These are phyloP conservation scores for Aspergillus sclerotialis DNA, from an alignment of 2,329 filamentous ascomycete species.

Conservation along the genomic window DNA sequence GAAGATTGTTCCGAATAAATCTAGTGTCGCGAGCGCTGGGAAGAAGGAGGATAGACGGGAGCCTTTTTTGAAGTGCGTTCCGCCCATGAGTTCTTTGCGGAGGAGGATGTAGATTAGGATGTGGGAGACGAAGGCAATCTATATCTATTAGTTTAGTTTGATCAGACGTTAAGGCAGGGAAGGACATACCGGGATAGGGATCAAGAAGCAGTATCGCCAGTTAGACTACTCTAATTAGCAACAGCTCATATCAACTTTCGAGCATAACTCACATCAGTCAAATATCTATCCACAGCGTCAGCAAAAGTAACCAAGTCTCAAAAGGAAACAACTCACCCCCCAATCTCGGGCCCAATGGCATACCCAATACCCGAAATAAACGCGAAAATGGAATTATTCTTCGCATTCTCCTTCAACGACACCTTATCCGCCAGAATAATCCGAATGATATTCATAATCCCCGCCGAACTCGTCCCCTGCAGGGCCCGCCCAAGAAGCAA, in stretches of 20 bases:
- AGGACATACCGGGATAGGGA: slow-evolving; percentile 53
- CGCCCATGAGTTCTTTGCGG: slow-evolving; percentile 51
- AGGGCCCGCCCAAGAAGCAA: slow-evolving; percentile 57
- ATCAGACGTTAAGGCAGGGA: slow-evolving; percentile 34
- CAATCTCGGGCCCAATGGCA: slow-evolving; percentile 55
- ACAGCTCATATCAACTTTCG: background rate
- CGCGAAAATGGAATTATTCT: slow-evolving; percentile 57
- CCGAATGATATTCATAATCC: slow-evolving; percentile 54
- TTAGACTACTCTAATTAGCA: slow-evolving; percentile 39
- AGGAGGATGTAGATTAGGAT: slow-evolving; percentile 51
- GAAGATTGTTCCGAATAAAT: slow-evolving; percentile 50
- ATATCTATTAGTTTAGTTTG: slow-evolving; percentile 28
- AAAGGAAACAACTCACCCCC: slow-evolving; percentile 36
- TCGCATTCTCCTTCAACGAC: slow-evolving; percentile 53
- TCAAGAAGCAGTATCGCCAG: slow-evolving; percentile 63
- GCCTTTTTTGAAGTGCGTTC: slow-evolving; percentile 34
- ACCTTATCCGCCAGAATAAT: slow-evolving; percentile 62
- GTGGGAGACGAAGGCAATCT: slow-evolving; percentile 45
- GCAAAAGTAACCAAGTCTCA: too few relatives aligned
- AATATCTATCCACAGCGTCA: slow-evolving; percentile 15
- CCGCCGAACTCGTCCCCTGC: slow-evolving; percentile 57
- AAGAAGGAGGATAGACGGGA: slow-evolving; percentile 32
- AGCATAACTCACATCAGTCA: slow-evolving; percentile 20
- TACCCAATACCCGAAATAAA: slow-evolving; percentile 55
- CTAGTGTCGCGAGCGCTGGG: slow-evolving; percentile 47